Percentiles rank a stretch among this genome's conserved stretches.
These are phyloP conservation scores for Cairneyella variabilis DNA, from an alignment of 495 filamentous ascomycete species.

Conservation along the genomic window DNA sequence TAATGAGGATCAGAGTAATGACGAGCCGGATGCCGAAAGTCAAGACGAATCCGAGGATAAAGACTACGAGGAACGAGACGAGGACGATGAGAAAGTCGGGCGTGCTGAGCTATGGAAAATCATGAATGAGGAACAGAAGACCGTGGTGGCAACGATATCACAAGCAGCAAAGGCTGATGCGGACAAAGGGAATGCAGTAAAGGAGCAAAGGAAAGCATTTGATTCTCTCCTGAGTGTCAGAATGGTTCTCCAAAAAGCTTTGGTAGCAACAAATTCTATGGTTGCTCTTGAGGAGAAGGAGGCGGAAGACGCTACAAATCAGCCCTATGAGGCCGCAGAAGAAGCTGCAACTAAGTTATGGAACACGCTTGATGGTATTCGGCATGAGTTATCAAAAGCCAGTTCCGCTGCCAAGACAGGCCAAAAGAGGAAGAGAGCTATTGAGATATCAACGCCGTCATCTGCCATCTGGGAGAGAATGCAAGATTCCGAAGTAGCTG, in stretches of 20 bases:
- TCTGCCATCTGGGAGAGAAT: conserved; percentile 72
- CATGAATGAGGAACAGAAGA: conserved; percentile 69
- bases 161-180: conserved; percentile 73
- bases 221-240: conserved; percentile 82
- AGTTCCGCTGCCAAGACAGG: conserved; percentile 28
- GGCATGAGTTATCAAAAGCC: conserved; percentile 49
- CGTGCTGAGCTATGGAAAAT: conserved; percentile 61
- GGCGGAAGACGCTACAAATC: conserved; percentile 29
- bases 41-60: conserved; percentile 36
- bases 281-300: conserved; percentile 36
- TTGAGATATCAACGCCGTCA: conserved; percentile 46
- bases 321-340: conserved; percentile 72
- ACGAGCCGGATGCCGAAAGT: conserved; percentile 22
- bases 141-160: conserved; percentile 63
- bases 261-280: conserved; percentile 77
- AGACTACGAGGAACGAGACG: conserved; percentile 34
- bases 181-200: conserved; percentile 81
- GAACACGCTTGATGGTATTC: conserved; percentile 75
- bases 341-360: conserved; percentile 83
- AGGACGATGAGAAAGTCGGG: conserved; percentile 36
- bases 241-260: conserved; percentile 86
- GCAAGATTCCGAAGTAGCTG: conserved; percentile 50
- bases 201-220: conserved; percentile 76
- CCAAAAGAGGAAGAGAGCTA: conserved; percentile 57
- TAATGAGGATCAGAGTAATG: conserved; percentile 27